These are phyloP conservation scores for Perkinsus marinus DNA, from an alignment of 169 alveolate genomes.

Conservation along the genomic window DNA sequence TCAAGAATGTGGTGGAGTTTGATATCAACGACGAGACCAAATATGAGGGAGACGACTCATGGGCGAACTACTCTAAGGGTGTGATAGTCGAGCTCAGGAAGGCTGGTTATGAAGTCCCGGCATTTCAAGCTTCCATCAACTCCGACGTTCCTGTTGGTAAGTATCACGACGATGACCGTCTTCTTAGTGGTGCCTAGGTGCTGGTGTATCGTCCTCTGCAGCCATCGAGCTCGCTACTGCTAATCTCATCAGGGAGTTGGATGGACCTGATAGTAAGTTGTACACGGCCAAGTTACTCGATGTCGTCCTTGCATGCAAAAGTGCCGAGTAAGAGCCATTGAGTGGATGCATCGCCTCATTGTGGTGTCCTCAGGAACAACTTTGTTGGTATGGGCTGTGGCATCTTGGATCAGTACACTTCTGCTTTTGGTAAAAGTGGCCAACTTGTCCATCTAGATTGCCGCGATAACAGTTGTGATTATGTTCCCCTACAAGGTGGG, in stretches of 20 bases:
- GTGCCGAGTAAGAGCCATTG: neutral
- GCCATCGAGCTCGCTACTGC: slow-evolving; percentile 3
- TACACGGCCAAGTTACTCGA: neutral
- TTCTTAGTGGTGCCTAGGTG: neutral
- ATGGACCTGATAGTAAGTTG: neutral
- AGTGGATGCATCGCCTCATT: neutral
- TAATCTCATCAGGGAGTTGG: neutral
- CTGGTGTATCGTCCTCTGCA: neutral
- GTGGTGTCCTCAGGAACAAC: neutral
- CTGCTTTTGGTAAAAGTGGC: neutral
- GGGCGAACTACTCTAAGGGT: neutral
- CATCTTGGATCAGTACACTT: neutral
- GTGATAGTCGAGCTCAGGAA: neutral
- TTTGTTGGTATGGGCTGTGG: slow-evolving; percentile 5
- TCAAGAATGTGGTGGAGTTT: neutral
- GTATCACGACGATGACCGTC: neutral
- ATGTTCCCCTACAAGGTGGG: neutral
- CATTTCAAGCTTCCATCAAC: neutral
- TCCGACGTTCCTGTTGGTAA: neutral
- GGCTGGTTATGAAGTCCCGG: neutral
- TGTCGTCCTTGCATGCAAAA: neutral
- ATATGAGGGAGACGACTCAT: neutral
- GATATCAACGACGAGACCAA: neutral
- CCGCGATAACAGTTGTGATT: neutral
- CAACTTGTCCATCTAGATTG: neutral